Evolutionary conservation across 345 rosid genomes (phyloP), one percentile per base, ranked within the genome.

Genomic region (Ricinus communis): DNA sequence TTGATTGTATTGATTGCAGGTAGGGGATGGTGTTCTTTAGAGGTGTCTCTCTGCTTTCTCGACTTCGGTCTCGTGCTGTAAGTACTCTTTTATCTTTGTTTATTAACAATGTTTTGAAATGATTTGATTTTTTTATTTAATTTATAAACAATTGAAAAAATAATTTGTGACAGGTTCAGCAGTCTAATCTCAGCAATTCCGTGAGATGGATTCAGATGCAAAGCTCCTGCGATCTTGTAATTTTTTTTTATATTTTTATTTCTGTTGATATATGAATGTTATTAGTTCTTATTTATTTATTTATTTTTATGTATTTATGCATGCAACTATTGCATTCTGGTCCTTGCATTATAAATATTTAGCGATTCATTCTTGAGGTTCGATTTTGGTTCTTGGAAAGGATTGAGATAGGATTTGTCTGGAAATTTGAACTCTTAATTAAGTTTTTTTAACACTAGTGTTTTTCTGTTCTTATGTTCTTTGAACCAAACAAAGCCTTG

Each of bases 161-260:
- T 24, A 71, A 64, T 57, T 12, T 74, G 13, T 59, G 50, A 1
- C 81, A 91, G 97, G 84, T 70, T 33, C 93, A 85, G 45, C 97
- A 86, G 18, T 82, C 93, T 56, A 81, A 72, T 70, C 87, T 88
- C 62, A 70, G 81, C 77, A 82, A 82, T 58, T 90, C 97, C 0
- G 85, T 88, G 2, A 81, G 98, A 90, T 90, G 97, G 96, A 83
- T 91, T 75, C 98, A 94, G 81, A 88, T 80, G 82, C 96, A 88
- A 85, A 83, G 64, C 74, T 86, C 93, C 41, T 77, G 90, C 6
- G 93, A 91, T 36, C 73, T 88, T 61, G 98, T 94, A 82, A 67
- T 69, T 69, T 50, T 49, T 30, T 11, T 52, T 14, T 24, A 40
- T 43, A 30, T 11, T 21, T 54, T 10, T 54, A 5, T 45, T 46